These are phyloP conservation scores for Paxillus ammoniavirescens DNA, from an alignment of 768 basidiomycete species.

Conservation along the genomic window DNA sequence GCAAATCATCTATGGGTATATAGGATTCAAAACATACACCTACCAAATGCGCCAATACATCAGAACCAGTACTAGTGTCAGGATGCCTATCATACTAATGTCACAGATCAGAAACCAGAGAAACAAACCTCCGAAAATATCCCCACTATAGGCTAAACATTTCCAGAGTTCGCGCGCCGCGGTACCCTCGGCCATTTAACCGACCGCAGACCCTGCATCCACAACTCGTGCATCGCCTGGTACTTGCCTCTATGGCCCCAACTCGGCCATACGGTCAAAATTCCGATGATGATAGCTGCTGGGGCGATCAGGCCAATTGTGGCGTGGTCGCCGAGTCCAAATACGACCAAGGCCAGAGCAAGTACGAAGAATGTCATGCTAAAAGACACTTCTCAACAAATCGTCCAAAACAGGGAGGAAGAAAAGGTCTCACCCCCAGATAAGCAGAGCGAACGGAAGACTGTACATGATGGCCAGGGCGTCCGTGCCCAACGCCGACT, in stretches of 20 bases:
- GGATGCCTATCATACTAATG: too few species aligned
- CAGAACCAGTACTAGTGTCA: too few species aligned
- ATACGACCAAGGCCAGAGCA: constrained; percentile 4
- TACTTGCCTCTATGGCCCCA: neutral
- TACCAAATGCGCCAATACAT: too few species aligned
- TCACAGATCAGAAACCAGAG: too few species aligned
- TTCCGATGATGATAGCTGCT: neutral
- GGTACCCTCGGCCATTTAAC: neutral
- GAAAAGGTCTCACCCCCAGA: constrained; percentile 47
- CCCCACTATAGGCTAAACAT: too few species aligned
- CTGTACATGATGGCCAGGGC: constrained; percentile 47
- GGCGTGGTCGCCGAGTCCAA: neutral
- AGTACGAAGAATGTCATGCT: constrained; percentile 10
- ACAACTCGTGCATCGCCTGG: neutral
- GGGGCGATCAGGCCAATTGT: neutral
- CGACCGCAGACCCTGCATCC: neutral
- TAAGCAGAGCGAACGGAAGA: constrained; percentile 48
- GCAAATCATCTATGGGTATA: too few species aligned
- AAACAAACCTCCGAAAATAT: too few species aligned
- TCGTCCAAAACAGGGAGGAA: neutral
- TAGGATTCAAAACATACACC: too few species aligned
- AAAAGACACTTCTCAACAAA: neutral
- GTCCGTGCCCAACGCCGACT: constrained; percentile 35
- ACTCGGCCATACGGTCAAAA: neutral
- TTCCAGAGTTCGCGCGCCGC: too few species aligned